Percentiles rank a stretch among this genome's conserved stretches.
phyloP scores from a whole-genome alignment of 129 eudicot species.

The Escallonia rubra region DNA sequence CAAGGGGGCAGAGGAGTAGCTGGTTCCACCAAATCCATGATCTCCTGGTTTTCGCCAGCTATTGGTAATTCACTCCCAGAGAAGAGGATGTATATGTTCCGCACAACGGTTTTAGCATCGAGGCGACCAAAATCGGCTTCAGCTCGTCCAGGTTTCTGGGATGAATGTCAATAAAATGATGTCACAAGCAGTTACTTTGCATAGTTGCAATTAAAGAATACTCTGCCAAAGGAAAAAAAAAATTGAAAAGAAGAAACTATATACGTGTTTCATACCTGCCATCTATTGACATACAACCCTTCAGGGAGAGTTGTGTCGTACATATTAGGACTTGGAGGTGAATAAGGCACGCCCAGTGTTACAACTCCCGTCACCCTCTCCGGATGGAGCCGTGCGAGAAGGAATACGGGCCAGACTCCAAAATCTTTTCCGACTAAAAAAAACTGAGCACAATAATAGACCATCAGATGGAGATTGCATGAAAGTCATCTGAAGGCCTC shows the following conservation, averaged over 20 bases:
- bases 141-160: slow-evolving; percentile 47
- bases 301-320: slow-evolving; percentile 20
- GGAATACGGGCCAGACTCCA: slow-evolving; percentile 26
- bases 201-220: too few relatives aligned
- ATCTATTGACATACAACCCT: slow-evolving; percentile 45
- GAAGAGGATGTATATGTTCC: slow-evolving; percentile 39
- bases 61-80: slow-evolving; percentile 43
- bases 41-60: slow-evolving; percentile 40
- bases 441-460: slow-evolving; percentile 9
- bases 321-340: slow-evolving; percentile 7
- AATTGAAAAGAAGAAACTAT: not conserved
- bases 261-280: slow-evolving; percentile 26
- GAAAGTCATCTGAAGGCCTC: too few relatives aligned
- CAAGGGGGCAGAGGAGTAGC: slow-evolving; percentile 45
- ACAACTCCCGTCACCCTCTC: slow-evolving; percentile 25
- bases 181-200: not conserved
- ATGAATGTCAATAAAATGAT: not conserved
- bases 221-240: not conserved
- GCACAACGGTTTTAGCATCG: slow-evolving; percentile 41
- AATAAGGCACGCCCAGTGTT: slow-evolving; percentile 38
- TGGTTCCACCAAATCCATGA: slow-evolving; percentile 48
- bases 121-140: slow-evolving; percentile 52
- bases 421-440: slow-evolving; percentile 37
- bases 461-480: too few relatives aligned
- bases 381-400: slow-evolving; percentile 23